phyloP scores from a whole-genome alignment of 768 basidiomycete genomes.

The Crucibulum laeve region DNA sequence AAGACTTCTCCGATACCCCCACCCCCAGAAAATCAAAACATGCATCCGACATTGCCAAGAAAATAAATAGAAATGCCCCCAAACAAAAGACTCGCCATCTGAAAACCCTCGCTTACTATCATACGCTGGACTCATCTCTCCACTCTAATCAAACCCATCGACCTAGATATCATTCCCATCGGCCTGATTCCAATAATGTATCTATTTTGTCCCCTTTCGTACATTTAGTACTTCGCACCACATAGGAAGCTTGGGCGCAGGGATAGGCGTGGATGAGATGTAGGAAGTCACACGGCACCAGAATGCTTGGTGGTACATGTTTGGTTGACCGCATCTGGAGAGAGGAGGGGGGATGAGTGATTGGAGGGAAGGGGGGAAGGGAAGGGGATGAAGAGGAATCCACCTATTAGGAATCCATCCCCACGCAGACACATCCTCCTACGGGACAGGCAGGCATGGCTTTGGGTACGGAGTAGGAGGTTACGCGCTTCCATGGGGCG shows the following conservation, averaged over 20 bases:
- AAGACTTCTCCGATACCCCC: too few species aligned
- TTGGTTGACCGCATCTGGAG: slow-evolving; percentile 45
- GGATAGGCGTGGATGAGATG: slow-evolving; percentile 32
- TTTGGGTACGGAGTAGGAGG: neutral
- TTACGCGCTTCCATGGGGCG: slow-evolving; percentile 28
- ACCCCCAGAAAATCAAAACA: too few species aligned
- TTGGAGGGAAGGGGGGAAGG: neutral
- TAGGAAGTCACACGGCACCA: slow-evolving; percentile 45
- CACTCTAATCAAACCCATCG: slow-evolving; percentile 31
- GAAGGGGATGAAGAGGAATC: slow-evolving; percentile 3
- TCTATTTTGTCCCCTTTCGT: slow-evolving; percentile 48
- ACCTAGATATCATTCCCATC: slow-evolving; percentile 46
- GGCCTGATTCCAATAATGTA: slow-evolving; percentile 49
- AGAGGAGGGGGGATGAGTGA: neutral
- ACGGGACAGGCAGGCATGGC: neutral
- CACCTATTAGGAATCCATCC: slow-evolving; percentile 49
- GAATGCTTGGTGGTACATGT: slow-evolving; percentile 46
- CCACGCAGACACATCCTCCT: slow-evolving; percentile 37
- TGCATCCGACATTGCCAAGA: too few species aligned
- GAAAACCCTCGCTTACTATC: slow-evolving; percentile 43
- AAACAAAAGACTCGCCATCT: slow-evolving; percentile 34
- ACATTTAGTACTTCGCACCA: slow-evolving; percentile 49
- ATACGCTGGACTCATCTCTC: slow-evolving; percentile 44
- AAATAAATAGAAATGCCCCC: too few species aligned
- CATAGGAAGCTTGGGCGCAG: slow-evolving; percentile 36